phyloP scores from a whole-genome alignment of 257 asterid species.

The Capsicum baccatum region DNA sequence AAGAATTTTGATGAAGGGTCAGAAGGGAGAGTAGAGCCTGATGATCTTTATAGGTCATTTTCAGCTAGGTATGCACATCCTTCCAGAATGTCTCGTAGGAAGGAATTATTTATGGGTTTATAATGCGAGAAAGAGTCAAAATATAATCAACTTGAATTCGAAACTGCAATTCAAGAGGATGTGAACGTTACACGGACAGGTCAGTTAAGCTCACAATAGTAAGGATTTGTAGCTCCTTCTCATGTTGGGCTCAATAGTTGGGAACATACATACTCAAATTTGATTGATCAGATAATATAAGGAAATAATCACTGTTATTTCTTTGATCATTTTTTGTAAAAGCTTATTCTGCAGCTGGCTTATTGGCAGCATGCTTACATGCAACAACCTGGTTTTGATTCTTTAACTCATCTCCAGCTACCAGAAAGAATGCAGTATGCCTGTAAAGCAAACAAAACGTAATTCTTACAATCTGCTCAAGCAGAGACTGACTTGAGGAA shows the following conservation, averaged over 20 bases:
- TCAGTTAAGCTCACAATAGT: no score
- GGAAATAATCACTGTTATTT: not conserved
- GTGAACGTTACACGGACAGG: no score
- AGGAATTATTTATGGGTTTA: slow-evolving; percentile 19
- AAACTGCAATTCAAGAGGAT: not conserved
- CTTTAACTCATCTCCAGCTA: slow-evolving; percentile 89
- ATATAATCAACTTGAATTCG: not conserved
- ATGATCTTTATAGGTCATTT: slow-evolving; percentile 64
- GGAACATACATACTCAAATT: not conserved
- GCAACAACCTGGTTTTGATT: slow-evolving; percentile 53
- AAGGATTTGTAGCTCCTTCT: no score
- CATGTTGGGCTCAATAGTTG: not conserved
- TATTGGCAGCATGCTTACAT: slow-evolving; percentile 66
- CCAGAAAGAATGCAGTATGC: slow-evolving; percentile 97
- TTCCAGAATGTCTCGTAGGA: slow-evolving; percentile 38
- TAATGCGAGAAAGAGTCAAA: not conserved
- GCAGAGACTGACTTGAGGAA: not conserved
- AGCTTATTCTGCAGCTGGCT: slow-evolving; percentile 48
- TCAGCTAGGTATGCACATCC: slow-evolving; percentile 78
- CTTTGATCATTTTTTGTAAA: slow-evolving; percentile 19
- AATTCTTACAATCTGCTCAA: not conserved
- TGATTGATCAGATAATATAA: not conserved
- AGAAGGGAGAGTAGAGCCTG: slow-evolving; percentile 49
- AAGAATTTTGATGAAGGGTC: slow-evolving; percentile 72
- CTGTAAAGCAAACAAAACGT: slow-evolving; percentile 34